Evolutionary conservation across 352 stramenopile species (phyloP), one percentile per base, ranked within the genome.

Genomic region (Thraustochytrium striatum): DNA sequence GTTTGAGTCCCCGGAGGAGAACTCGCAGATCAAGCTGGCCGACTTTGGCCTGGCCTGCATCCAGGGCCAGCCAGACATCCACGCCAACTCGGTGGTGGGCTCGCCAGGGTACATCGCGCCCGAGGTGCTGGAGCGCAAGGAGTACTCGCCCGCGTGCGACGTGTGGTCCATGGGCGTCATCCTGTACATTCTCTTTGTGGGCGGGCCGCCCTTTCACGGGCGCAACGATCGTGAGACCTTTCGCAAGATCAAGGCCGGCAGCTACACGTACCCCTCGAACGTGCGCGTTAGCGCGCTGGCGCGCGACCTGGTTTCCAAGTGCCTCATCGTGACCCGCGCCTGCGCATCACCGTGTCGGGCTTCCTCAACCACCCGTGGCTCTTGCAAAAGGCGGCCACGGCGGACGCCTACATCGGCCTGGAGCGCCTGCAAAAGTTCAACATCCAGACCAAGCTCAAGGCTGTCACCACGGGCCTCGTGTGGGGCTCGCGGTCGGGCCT

Each of bases 21-120:
- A 80, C 70, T 16, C 70, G 9, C 55, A 75, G 47, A 81, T 96
- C 35, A 91, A 96, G 83, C 79, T 97, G 43, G 96, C 91, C 79
- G 92, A 97, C 86, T 97, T 97, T 79, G 92, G 92, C 0, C 83
- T 97, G 19, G 94, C 91, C 41, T 88, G 94, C 52, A 91, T 96
- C 19, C 90, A 91, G 2, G 91, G 96, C 82, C 90, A 95, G 61
- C 88, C 90, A 41, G 97, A 96, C 83, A 97, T 94, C 84, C 96
- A 96, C 84, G 81, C 93, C 32, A 97, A 91, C 52, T 30, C 43
- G 53, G 58, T 87, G 30, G 72, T 85, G 11, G 84, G 84, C 30
- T 84, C 82, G 35, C 72, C 72, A 9, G 84, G 84, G 32, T 87
- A 87, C 73, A 85, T 87, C 19, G 84, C 84, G 13, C 84, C 84